These are phyloP conservation scores for Fusarium odoratissimum DNA, from an alignment of 2,329 filamentous ascomycete species.

Conservation along the genomic window DNA sequence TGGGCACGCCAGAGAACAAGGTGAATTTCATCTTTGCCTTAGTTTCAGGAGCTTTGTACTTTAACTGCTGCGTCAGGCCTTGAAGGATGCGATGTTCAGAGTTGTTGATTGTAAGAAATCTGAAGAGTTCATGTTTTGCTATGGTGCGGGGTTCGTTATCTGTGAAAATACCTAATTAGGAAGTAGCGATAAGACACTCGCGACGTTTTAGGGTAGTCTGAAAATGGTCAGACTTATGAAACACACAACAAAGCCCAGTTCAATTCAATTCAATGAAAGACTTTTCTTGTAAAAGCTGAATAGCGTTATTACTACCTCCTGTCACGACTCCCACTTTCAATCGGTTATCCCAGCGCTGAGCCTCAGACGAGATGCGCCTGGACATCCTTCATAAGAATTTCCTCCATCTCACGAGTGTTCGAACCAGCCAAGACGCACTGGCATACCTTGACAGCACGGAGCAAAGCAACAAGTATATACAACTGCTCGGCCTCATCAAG, in stretches of 20 bases:
- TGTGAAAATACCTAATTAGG: not conserved
- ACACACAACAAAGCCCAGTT: rapidly evolving
- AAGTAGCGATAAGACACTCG: rapidly evolving
- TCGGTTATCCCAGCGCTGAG: rapidly evolving
- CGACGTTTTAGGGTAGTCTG: rapidly evolving
- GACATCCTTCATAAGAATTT: not conserved
- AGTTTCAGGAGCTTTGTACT: not conserved
- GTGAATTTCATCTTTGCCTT: not conserved
- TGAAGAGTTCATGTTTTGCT: rapidly evolving
- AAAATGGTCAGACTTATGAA: no score
- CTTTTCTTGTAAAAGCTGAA: rapidly evolving
- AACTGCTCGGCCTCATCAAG: not conserved
- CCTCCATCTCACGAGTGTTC: not conserved
- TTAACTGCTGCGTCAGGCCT: not conserved
- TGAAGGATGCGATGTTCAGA: rapidly evolving
- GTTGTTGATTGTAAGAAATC: rapidly evolving
- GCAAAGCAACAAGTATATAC: not conserved
- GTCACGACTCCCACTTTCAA: rapidly evolving
- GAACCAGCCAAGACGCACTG: not conserved
- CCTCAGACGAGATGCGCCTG: not conserved
- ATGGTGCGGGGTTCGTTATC: not conserved
- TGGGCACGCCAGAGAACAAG: not conserved
- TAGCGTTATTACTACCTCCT: rapidly evolving
- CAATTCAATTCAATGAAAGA: rapidly evolving
- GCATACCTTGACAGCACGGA: not conserved